phyloP scores from a whole-genome alignment of 495 filamentous ascomycete species.

The Polyplosphaeria fusca region DNA sequence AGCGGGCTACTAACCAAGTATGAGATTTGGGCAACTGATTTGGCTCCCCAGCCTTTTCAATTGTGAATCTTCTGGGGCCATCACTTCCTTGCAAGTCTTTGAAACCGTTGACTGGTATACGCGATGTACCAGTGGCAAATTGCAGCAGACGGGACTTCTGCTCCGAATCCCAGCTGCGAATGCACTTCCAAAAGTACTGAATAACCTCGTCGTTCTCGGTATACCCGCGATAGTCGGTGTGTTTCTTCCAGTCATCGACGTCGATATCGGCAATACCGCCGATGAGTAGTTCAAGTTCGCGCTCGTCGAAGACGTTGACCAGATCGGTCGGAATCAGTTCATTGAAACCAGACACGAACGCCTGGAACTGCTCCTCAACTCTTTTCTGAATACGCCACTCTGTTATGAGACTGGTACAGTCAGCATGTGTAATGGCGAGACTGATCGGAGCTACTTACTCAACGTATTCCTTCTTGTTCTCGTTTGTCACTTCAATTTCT shows the following conservation, averaged over 20 bases:
- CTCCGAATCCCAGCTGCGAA: conserved; percentile 94
- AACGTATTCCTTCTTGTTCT: conserved; percentile 59
- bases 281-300: conserved; percentile 93
- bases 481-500: conserved; percentile 93
- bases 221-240: conserved; percentile 99
- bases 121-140: conserved; percentile 94
- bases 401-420: conserved; percentile 70
- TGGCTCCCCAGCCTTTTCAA: conserved; percentile 93
- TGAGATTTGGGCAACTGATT: conserved; percentile 91
- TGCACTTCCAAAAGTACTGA: conserved; percentile 94
- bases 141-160: conserved; percentile 95
- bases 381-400: conserved; percentile 99
- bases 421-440: not conserved
- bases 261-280: conserved; percentile 99
- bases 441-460: conserved; percentile 28
- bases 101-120: conserved; percentile 99
- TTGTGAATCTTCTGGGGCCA: conserved; percentile 91
- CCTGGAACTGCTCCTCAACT: conserved; percentile 95
- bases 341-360: conserved; percentile 95
- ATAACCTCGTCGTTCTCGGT: conserved; percentile 96
- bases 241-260: conserved; percentile 99
- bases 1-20: conserved; percentile 72
- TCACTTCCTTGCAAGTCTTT: conserved; percentile 98
- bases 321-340: conserved; percentile 95
- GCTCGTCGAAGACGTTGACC: conserved; percentile 98